phyloP scores from a whole-genome alignment of 805 yeast genomes.

The Isabelozyma pseudorhagii region DNA sequence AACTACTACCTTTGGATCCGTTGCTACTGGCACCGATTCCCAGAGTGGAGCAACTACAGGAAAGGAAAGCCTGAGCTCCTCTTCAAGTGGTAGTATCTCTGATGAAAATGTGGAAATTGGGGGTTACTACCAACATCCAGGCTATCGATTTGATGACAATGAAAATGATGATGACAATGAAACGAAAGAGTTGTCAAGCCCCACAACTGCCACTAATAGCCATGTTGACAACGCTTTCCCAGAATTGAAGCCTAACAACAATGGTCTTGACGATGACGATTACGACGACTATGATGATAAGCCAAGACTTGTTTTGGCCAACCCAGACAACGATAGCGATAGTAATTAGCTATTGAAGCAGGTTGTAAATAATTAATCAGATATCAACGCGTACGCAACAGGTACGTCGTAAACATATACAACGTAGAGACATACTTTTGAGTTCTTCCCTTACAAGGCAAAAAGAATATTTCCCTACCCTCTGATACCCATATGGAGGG shows the following conservation, averaged over 20 bases:
- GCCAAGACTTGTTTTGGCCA: slow-evolving; percentile 53
- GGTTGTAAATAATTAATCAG: too few relatives aligned
- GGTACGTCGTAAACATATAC: too few relatives aligned
- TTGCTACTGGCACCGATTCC: slow-evolving; percentile 9
- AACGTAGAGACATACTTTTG: too few relatives aligned
- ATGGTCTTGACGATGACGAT: slow-evolving; percentile 21
- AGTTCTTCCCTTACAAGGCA: too few relatives aligned
- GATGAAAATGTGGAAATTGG: slow-evolving; percentile 19
- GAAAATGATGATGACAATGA: slow-evolving; percentile 17
- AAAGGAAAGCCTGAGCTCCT: slow-evolving; percentile 6
- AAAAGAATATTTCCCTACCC: too few relatives aligned
- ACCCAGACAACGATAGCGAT: slow-evolving; percentile 48
- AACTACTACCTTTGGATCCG: slow-evolving; percentile 27
- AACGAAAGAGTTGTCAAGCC: slow-evolving; percentile 4
- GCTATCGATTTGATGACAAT: slow-evolving; percentile 26
- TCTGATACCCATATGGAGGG: too few relatives aligned
- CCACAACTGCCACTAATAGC: slow-evolving; percentile 1
- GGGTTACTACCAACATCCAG: slow-evolving; percentile 42
- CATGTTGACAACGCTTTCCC: slow-evolving; percentile 8
- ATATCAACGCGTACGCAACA: too few relatives aligned
- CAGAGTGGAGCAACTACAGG: slow-evolving; percentile 15
- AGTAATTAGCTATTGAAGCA: neutral
- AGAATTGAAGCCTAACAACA: neutral
- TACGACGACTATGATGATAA: slow-evolving; percentile 18
- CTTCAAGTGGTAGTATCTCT: slow-evolving; percentile 25